These are phyloP conservation scores for Poteriospumella lacustris DNA, from an alignment of 108 stramenopile genomes.

Conservation along the genomic window DNA sequence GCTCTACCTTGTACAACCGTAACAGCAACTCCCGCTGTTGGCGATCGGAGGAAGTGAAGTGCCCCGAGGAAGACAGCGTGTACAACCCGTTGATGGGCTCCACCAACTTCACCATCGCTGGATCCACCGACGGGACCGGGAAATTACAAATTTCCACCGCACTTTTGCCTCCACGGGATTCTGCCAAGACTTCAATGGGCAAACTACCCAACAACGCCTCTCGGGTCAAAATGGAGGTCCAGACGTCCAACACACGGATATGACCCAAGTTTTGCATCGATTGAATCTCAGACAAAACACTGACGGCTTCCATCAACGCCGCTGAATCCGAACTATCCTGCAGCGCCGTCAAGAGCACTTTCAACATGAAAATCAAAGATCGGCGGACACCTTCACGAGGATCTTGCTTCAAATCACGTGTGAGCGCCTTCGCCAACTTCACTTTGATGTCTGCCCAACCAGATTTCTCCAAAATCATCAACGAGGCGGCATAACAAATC, in stretches of 20 bases:
- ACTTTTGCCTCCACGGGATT: too few species aligned
- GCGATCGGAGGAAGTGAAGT: too few species aligned
- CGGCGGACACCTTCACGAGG: not conserved
- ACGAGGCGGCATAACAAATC: slow-evolving; percentile 8
- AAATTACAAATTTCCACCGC: too few species aligned
- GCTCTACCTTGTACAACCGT: too few species aligned
- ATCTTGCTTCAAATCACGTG: not conserved
- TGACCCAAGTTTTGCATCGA: not conserved
- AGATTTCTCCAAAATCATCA: slow-evolving; percentile 12
- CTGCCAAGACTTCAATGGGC: too few species aligned
- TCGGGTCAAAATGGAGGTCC: not conserved
- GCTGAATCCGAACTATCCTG: not conserved
- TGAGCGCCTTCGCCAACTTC: not conserved
- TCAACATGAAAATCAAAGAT: slow-evolving; percentile 14
- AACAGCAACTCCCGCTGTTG: too few species aligned
- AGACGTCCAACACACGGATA: not conserved
- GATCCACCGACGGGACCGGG: too few species aligned
- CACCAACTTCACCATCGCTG: too few species aligned
- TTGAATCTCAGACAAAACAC: not conserved
- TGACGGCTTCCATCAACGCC: not conserved
- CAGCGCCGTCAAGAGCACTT: not conserved
- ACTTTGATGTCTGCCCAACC: slow-evolving; percentile 4
- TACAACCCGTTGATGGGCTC: too few species aligned
- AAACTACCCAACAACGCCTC: not conserved
- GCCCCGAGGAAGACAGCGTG: too few species aligned